Percentiles rank a stretch among this genome's conserved stretches.
phyloP scores from a whole-genome alignment of 257 asterid genomes.

The Penstemon newberryi region DNA sequence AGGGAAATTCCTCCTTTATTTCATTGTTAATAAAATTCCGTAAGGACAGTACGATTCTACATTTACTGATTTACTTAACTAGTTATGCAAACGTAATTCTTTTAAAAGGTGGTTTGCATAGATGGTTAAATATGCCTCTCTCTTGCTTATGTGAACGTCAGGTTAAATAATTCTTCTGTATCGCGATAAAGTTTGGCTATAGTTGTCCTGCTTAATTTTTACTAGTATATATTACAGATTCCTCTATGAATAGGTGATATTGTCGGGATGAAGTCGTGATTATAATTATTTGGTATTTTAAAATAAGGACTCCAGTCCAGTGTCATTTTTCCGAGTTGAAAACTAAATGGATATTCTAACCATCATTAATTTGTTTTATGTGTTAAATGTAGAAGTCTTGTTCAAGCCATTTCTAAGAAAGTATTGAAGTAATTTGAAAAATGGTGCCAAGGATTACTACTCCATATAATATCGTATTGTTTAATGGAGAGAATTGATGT shows the following conservation, averaged over 20 bases:
- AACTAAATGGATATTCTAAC: background rate
- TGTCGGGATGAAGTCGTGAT: too few relatives aligned
- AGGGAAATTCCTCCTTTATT: constrained; percentile 28
- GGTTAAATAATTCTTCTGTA: background rate
- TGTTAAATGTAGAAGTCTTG: background rate
- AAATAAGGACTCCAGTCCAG: background rate
- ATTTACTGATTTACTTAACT: constrained; percentile 18
- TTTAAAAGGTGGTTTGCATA: background rate
- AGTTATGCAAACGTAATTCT: constrained; percentile 2
- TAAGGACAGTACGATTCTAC: background rate
- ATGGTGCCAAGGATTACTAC: background rate
- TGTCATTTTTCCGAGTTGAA: background rate
- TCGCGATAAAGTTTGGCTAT: background rate
- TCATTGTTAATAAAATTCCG: constrained; percentile 13
- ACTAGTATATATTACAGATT: too few relatives aligned
- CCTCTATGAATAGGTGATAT: too few relatives aligned
- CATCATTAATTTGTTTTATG: too few relatives aligned
- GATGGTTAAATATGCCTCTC: background rate
- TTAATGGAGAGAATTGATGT: background rate
- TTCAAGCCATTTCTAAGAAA: background rate
- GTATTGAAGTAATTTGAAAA: background rate
- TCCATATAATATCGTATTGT: too few relatives aligned
- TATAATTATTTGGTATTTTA: too few relatives aligned
- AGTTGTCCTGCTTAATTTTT: background rate
- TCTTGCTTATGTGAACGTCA: constrained; percentile 5